These are phyloP conservation scores for Cerrena zonata DNA, from an alignment of 1,284 basidiomycete genomes.

Conservation along the genomic window DNA sequence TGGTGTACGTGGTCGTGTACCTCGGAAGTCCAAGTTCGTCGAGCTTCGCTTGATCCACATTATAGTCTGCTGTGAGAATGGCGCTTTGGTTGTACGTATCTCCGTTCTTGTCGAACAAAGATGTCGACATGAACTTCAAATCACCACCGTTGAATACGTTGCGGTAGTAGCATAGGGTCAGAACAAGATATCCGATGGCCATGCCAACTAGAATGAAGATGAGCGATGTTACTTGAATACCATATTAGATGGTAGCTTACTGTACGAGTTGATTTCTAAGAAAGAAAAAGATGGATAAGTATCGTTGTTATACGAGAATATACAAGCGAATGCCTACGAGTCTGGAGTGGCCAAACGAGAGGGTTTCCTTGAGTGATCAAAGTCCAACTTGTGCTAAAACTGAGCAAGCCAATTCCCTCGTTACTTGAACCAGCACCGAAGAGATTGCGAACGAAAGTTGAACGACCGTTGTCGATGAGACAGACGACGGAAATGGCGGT, in stretches of 20 bases:
- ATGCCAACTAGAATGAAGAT: constrained; percentile 35
- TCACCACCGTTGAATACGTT: constrained; percentile 45
- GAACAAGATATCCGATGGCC: constrained; percentile 41
- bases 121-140: constrained; percentile 45
- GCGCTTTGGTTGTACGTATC: constrained; percentile 39
- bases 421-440: constrained; percentile 50
- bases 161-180: constrained; percentile 43
- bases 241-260: constrained; percentile 20
- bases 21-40: constrained; percentile 37
- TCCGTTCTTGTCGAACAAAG: constrained; percentile 40
- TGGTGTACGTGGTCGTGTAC: constrained; percentile 46
- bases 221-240: not conserved
- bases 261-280: constrained; percentile 36
- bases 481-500: constrained; percentile 49
- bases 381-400: constrained; percentile 47
- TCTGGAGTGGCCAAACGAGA: constrained; percentile 45
- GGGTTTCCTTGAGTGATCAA: constrained; percentile 50
- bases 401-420: constrained; percentile 46
- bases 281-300: constrained; percentile 2
- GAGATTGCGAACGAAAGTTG: constrained; percentile 41
- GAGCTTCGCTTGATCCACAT: constrained; percentile 36
- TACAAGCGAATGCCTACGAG: constrained; percentile 33
- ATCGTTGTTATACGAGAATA: constrained; percentile 5
- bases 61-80: constrained; percentile 39
- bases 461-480: constrained; percentile 42